Evolutionary conservation across 306 rosid species (phyloP).

Genomic region (Chamaecrista fasciculata): DNA sequence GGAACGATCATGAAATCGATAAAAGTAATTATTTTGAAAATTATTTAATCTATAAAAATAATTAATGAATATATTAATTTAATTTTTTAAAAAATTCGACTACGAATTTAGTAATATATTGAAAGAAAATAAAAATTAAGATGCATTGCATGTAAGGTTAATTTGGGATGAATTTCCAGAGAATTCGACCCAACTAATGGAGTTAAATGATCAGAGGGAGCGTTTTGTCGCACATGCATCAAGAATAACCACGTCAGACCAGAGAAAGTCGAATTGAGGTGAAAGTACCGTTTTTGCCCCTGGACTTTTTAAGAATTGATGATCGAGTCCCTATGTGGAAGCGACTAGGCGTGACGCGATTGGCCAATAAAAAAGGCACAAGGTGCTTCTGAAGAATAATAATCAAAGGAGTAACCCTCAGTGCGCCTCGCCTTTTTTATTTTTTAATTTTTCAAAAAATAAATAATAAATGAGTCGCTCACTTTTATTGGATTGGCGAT

Average conservation of each 20-base stretch:
- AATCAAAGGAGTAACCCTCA: slow-evolving; percentile 19
- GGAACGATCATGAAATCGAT: too few relatives aligned
- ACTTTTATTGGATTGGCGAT: slow-evolving; percentile 27
- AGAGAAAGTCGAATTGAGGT: too few relatives aligned
- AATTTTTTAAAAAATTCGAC: too few relatives aligned
- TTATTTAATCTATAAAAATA: too few relatives aligned
- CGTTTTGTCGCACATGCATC: not conserved
- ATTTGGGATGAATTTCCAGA: slow-evolving; percentile 48
- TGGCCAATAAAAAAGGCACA: slow-evolving; percentile 1
- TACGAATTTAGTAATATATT: too few relatives aligned
- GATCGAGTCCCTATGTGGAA: not conserved
- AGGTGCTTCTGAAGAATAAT: slow-evolving; percentile 22
- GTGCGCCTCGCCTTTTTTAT: slow-evolving; percentile 32
- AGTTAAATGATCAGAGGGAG: not conserved
- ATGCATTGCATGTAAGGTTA: slow-evolving; percentile 32
- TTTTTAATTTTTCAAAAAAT: not conserved
- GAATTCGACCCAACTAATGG: slow-evolving; percentile 34
- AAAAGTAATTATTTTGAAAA: too few relatives aligned
- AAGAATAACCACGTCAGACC: not conserved
- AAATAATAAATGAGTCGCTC: not conserved
- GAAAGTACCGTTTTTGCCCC: not conserved
- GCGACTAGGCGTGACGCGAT: slow-evolving; percentile 24
- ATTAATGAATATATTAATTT: too few relatives aligned
- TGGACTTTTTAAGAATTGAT: not conserved
- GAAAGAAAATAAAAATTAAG: too few relatives aligned